Percentiles rank a stretch among this genome's conserved stretches.
phyloP scores from a whole-genome alignment of 1,139 yeast species.

The Zygoascus meyerae region DNA sequence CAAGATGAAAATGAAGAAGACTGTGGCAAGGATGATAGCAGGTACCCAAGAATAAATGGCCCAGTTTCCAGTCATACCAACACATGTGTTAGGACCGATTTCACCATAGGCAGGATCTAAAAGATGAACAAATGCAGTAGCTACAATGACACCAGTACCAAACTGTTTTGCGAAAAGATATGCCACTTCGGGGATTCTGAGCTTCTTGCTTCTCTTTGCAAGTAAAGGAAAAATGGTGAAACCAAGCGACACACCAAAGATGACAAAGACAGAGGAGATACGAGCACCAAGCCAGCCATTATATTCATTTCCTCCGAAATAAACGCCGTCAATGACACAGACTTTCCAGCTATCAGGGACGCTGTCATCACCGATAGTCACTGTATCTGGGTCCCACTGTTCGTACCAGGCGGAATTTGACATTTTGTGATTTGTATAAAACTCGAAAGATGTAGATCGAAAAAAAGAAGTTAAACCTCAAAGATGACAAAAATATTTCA shows the following conservation, averaged over 20 bases:
- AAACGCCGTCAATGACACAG: constrained; percentile 38
- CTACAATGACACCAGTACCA: constrained; percentile 88
- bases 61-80: constrained; percentile 44
- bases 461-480: no score
- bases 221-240: constrained; percentile 42
- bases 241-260: constrained; percentile 50
- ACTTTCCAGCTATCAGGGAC: constrained; percentile 37
- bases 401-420: constrained; percentile 9
- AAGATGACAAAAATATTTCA: no score
- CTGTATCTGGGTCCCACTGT: constrained; percentile 25
- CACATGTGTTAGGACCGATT: constrained; percentile 44
- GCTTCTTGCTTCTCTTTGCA: constrained; percentile 25
- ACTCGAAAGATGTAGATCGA: background rate
- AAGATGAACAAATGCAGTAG: constrained; percentile 83
- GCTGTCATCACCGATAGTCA: constrained; percentile 27
- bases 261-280: constrained; percentile 67
- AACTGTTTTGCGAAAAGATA: constrained; percentile 60
- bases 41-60: constrained; percentile 31
- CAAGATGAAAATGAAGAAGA: constrained; percentile 33
- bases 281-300: constrained; percentile 55
- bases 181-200: constrained; percentile 51
- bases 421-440: constrained; percentile 2
- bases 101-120: constrained; percentile 68
- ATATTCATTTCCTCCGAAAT: constrained; percentile 36
- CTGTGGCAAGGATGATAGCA: constrained; percentile 36